Evolutionary conservation across 768 basidiomycete genomes (phyloP), one percentile per base, ranked within the genome.

Genomic region (Pulveroboletus sp.): DNA sequence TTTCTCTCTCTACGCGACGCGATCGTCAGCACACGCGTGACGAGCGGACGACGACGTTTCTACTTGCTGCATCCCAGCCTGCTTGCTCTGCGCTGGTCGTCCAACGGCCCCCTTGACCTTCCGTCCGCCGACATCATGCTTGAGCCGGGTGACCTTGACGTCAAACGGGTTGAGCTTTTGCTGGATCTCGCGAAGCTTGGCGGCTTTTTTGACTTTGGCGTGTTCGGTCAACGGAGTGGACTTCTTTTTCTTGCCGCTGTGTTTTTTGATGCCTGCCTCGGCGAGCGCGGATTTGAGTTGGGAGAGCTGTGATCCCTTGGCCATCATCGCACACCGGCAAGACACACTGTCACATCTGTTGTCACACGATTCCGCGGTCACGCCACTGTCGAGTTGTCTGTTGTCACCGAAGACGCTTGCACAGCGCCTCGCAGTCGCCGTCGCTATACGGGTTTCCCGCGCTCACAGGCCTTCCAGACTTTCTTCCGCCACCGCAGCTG

Each of bases 161-260:
- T 99, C 95, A 68, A 99, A 99, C 17, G 92, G 89, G 72, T 96
- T 98, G 62, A 97, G 75, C 58, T 80, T 82, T 59, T 82, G 79
- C 55, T 91, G 83, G 53, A 98, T 94, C 63, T 87, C 86, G 45
- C 82, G 80, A 35, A 97, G 79, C 61, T 81, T 89, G 6, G 84
- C 81, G 0, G 87, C 80, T 54, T 79, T 83, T 68, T 89, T 91
- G 55, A 85, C 86, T 65, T 86, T 90, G 63, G 91, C 89, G 54
- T 82, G 83, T 64, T 91, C 89, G 23, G 78, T 73, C 37, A 75
- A 68, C 4, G 68, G 68, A 1, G 75, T 62, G 3, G 65, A 78
- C 62, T 85, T 90, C 53, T 86, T 76, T 68, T 91, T 92, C 69
- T 86, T 84, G 8, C 75, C 71, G 19, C 75, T 71, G 17, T 77